A percentile compares a stretch with the other conserved stretches of the same genome.
Evolutionary conservation across 345 rosid genomes (phyloP).

Genomic region (Aquilaria yunnanensis): DNA sequence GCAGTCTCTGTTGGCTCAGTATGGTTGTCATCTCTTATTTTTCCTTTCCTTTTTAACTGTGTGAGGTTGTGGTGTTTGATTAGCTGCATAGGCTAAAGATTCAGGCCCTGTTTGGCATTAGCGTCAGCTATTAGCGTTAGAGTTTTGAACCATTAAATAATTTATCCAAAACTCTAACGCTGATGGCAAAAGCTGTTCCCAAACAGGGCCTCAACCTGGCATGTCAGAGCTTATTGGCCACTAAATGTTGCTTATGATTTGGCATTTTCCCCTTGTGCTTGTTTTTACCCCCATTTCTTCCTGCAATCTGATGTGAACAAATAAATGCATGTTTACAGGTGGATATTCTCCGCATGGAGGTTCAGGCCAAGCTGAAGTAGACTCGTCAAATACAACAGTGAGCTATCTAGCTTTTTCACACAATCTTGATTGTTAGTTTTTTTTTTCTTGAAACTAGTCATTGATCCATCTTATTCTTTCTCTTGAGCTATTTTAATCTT

Average conservation of each 20-base stretch:
- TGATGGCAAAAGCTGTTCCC: too few species aligned
- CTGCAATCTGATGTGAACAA: too few species aligned
- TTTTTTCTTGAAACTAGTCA: neutral
- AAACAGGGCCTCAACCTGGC: too few species aligned
- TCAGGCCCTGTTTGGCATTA: too few species aligned
- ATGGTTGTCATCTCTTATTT: too few species aligned
- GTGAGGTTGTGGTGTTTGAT: too few species aligned
- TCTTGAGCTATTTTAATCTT: conserved; percentile 16
- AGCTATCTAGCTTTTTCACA: conserved; percentile 19
- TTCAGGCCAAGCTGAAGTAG: conserved; percentile 47
- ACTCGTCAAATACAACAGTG: conserved; percentile 75
- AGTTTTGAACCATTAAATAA: too few species aligned
- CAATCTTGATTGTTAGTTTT: conserved; percentile 7
- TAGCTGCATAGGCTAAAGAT: too few species aligned
- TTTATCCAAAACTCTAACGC: too few species aligned
- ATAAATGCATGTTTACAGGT: conserved; percentile 21
- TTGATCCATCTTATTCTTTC: neutral
- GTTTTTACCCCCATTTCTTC: neutral
- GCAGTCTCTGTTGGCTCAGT: too few species aligned
- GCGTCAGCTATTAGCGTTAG: too few species aligned
- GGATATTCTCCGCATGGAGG: conserved; percentile 60
- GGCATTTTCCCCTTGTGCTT: neutral
- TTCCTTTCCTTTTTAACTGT: too few species aligned
- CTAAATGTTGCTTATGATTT: neutral
- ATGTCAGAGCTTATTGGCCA: neutral